Conservation (phyloP, 2,329 filamentous ascomycete genomes). For the Cytospora leucostoma region DNA sequence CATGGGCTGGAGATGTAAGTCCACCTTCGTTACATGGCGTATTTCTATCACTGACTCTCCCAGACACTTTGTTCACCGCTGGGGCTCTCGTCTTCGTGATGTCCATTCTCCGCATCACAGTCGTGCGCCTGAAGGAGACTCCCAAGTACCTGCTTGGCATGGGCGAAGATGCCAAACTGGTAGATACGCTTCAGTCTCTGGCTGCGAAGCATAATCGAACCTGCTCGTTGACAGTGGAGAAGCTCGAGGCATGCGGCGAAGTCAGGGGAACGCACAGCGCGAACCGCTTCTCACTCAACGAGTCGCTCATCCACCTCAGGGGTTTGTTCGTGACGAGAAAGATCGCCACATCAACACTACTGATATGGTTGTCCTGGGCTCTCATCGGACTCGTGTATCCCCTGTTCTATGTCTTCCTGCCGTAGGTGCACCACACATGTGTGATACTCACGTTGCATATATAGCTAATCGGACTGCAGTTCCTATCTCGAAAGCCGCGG, state of each 20-base stretch:
- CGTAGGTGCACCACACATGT: slow-evolving; percentile 42
- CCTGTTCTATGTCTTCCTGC: slow-evolving; percentile 74
- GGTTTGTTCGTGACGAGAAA: slow-evolving; percentile 65
- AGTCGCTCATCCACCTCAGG: slow-evolving; percentile 54
- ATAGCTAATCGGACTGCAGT: slow-evolving; percentile 22
- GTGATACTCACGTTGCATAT: accelerated
- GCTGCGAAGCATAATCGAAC: slow-evolving; percentile 43
- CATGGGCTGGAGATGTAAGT: slow-evolving; percentile 50
- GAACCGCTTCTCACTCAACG: slow-evolving; percentile 36
- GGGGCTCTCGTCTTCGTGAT: slow-evolving; percentile 50
- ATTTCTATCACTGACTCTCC: background rate
- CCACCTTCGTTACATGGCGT: too few relatives aligned
- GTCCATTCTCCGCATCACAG: slow-evolving; percentile 54
- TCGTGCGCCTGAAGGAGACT: slow-evolving; percentile 59
- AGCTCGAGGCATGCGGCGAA: slow-evolving; percentile 49
- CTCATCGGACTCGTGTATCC: slow-evolving; percentile 73
- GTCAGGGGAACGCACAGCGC: slow-evolving; percentile 41
- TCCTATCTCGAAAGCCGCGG: slow-evolving; percentile 62
- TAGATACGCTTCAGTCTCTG: slow-evolving; percentile 44
- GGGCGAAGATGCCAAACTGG: slow-evolving; percentile 53
- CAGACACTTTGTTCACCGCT: slow-evolving; percentile 47
- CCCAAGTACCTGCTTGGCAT: slow-evolving; percentile 60
- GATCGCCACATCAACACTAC: slow-evolving; percentile 60
- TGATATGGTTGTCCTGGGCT: slow-evolving; percentile 71
- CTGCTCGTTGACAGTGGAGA: slow-evolving; percentile 47